phyloP scores from a whole-genome alignment of 805 yeast genomes.

The Barnettozyma sucrosica region DNA sequence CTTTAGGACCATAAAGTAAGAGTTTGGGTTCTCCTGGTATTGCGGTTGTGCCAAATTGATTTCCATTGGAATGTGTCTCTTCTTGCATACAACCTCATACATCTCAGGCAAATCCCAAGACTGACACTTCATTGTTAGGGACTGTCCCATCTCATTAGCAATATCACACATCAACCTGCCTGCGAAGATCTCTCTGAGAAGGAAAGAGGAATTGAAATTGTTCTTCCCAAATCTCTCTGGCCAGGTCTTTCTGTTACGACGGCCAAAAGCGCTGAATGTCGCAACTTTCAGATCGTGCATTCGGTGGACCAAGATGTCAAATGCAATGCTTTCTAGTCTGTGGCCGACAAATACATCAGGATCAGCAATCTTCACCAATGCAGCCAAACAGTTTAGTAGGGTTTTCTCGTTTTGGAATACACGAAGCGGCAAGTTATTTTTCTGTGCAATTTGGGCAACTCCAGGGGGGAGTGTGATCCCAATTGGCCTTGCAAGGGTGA shows the following conservation, averaged over 20 bases:
- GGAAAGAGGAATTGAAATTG: constrained; percentile 44
- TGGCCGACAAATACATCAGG: constrained; percentile 93
- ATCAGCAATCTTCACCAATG: constrained; percentile 62
- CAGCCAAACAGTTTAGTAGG: constrained; percentile 68
- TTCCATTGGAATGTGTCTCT: constrained; percentile 57
- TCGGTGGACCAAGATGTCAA: constrained; percentile 78
- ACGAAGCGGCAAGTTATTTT: constrained; percentile 46
- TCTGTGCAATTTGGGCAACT: constrained; percentile 52
- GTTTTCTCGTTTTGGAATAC: constrained; percentile 69
- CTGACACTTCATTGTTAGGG: constrained; percentile 85
- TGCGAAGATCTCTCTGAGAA: constrained; percentile 63
- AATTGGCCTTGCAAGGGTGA: constrained; percentile 78
- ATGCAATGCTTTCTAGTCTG: constrained; percentile 66
- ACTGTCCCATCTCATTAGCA: constrained; percentile 91
- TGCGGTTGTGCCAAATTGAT: constrained; percentile 65
- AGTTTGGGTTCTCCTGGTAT: constrained; percentile 59
- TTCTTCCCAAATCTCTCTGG: constrained; percentile 65
- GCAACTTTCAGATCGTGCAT: constrained; percentile 68
- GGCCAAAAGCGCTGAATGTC: constrained; percentile 79
- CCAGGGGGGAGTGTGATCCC: constrained; percentile 75
- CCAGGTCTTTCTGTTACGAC: constrained; percentile 71
- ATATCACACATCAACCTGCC: constrained; percentile 91
- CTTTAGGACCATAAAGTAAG: constrained; percentile 60
- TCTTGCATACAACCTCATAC: constrained; percentile 73
- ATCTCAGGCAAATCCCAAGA: constrained; percentile 92